phyloP scores from a whole-genome alignment of 768 basidiomycete species.

The Bullera alba region DNA sequence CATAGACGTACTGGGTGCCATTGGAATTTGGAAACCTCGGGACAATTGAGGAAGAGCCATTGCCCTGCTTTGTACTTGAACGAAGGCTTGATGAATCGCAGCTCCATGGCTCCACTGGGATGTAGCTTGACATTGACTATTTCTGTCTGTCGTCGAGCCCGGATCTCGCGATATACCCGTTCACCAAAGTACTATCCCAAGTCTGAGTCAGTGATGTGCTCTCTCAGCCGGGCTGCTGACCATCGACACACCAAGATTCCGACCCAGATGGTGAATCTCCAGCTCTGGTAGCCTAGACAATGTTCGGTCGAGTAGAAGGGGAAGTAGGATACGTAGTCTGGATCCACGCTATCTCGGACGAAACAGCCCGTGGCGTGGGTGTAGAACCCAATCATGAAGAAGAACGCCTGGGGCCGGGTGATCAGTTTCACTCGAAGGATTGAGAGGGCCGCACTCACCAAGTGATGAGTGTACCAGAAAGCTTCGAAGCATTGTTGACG shows the following conservation, averaged over 20 bases:
- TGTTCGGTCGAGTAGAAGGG: slow-evolving; percentile 83
- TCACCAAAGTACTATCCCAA: slow-evolving; percentile 65
- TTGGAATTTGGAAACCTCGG: slow-evolving; percentile 72
- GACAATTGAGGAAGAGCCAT: slow-evolving; percentile 46
- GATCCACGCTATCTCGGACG: slow-evolving; percentile 73
- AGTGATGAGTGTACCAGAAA: slow-evolving; percentile 93
- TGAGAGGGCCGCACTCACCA: slow-evolving; percentile 11
- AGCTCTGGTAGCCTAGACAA: slow-evolving; percentile 84
- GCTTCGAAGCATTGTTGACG: slow-evolving; percentile 85
- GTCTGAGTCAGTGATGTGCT: neutral
- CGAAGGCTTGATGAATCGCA: slow-evolving; percentile 82
- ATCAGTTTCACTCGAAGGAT: too few species aligned
- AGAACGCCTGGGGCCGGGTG: slow-evolving; percentile 11
- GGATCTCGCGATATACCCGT: slow-evolving; percentile 72
- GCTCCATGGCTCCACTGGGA: slow-evolving; percentile 86
- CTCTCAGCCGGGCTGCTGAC: too few species aligned
- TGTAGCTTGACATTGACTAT: slow-evolving; percentile 82
- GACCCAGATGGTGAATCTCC: slow-evolving; percentile 85
- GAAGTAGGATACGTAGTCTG: slow-evolving; percentile 64
- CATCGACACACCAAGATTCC: slow-evolving; percentile 56
- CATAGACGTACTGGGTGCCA: slow-evolving; percentile 84
- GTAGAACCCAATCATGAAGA: slow-evolving; percentile 53
- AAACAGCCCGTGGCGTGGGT: slow-evolving; percentile 80
- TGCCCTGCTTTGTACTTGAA: slow-evolving; percentile 66
- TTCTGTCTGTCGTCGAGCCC: slow-evolving; percentile 67